phyloP scores from a whole-genome alignment of 2,329 filamentous ascomycete genomes.

The Talaromyces amestolkiae region DNA sequence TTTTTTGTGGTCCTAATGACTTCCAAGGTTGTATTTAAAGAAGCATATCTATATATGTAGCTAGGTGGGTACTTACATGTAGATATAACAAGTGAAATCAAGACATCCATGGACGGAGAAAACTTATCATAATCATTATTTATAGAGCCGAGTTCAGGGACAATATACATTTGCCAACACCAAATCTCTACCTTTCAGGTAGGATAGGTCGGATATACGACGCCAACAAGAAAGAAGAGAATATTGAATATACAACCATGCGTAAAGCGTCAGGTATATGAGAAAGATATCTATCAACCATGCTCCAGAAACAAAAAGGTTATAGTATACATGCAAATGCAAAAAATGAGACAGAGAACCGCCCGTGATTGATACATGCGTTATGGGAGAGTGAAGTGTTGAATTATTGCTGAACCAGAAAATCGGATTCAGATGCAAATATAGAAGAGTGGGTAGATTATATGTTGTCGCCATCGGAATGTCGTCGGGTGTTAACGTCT shows the following conservation, averaged over 20 bases:
- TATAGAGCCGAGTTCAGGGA: neutral
- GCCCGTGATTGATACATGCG: constrained; percentile 7
- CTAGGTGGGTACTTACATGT: no score
- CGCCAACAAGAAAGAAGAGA: neutral
- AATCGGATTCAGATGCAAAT: neutral
- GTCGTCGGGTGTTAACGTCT: constrained; percentile 62
- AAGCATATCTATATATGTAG: no score
- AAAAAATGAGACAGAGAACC: neutral
- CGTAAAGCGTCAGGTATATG: constrained; percentile 6
- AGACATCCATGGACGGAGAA: neutral
- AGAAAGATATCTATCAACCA: constrained; percentile 4
- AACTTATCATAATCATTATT: neutral
- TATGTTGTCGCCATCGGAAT: constrained; percentile 17
- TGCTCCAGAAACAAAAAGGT: neutral
- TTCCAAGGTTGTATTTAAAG: no score
- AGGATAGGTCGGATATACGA: no score
- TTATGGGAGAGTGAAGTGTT: neutral
- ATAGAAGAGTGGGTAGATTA: neutral
- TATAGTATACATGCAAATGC: neutral
- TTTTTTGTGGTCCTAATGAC: no score
- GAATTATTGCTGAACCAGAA: neutral
- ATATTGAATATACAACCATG: neutral
- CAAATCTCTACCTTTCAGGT: neutral
- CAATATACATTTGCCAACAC: neutral
- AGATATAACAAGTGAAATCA: no score